phyloP scores from a whole-genome alignment of 2,329 filamentous ascomycete species.

The Pseudogymnoascus sp. region DNA sequence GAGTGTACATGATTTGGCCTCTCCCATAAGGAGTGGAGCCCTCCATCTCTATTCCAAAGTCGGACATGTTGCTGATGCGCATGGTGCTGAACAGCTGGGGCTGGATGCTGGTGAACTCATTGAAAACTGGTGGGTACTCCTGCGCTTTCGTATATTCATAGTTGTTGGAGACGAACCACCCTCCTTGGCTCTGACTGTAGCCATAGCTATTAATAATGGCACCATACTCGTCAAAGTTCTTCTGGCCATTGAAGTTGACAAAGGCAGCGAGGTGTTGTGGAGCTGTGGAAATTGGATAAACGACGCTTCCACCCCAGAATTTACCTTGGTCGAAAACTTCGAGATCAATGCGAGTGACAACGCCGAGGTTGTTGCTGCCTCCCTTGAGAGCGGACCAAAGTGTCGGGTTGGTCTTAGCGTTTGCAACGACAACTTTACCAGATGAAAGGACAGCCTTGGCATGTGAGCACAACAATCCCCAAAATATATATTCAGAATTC shows the following conservation, averaged over 20 bases:
- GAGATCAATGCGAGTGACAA: constrained; percentile 40
- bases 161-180: constrained; percentile 6
- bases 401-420: constrained; percentile 29
- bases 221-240: constrained; percentile 6
- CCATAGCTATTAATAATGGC: constrained; percentile 11
- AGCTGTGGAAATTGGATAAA: constrained; percentile 5
- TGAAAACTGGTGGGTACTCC: constrained; percentile 11
- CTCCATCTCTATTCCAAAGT: constrained; percentile 13
- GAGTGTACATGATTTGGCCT: constrained; percentile 10
- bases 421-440: not conserved
- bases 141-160: constrained; percentile 12
- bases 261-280: constrained; percentile 9
- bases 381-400: constrained; percentile 47
- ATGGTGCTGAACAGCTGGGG: constrained; percentile 11
- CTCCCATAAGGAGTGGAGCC: not conserved
- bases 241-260: not conserved
- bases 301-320: constrained; percentile 12
- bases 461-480: not conserved
- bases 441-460: constrained; percentile 13
- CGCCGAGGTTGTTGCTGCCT: constrained; percentile 49
- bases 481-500: not conserved
- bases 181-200: not conserved
- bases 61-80: constrained; percentile 13
- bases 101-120: constrained; percentile 3
- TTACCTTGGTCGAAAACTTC: constrained; percentile 14